A percentile compares a stretch with the other conserved stretches of the same genome.
These are phyloP conservation scores for Petasospora rhodanensis DNA, from an alignment of 1,139 yeast species.

Conservation along the genomic window DNA sequence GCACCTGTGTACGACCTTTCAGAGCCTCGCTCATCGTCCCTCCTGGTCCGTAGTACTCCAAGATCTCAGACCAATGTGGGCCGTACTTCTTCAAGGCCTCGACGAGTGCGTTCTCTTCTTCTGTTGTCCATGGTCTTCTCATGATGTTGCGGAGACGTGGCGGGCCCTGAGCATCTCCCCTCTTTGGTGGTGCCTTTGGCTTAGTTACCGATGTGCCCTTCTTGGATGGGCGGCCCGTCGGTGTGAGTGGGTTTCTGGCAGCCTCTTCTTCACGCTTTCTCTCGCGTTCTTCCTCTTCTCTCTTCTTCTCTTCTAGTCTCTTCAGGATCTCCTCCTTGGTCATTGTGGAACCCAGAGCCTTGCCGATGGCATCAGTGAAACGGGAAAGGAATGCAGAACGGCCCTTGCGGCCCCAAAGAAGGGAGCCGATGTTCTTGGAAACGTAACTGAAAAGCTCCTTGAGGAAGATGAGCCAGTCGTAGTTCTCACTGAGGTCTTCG, in stretches of 20 bases:
- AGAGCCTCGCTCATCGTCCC: constrained; percentile 80
- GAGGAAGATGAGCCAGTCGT: constrained; percentile 70
- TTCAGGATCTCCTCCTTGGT: constrained; percentile 20
- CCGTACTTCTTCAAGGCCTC: constrained; percentile 80
- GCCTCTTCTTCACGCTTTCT: constrained; percentile 7
- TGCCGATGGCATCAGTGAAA: constrained; percentile 4
- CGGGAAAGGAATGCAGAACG: constrained; percentile 11
- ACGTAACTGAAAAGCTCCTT: constrained; percentile 77
- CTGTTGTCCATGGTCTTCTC: constrained; percentile 72
- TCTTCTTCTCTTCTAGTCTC: constrained; percentile 12
- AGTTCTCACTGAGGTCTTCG: constrained; percentile 50
- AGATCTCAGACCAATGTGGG: constrained; percentile 88
- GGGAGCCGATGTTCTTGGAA: constrained; percentile 64
- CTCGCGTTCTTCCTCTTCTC: constrained; percentile 16
- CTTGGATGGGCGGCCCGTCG: no score
- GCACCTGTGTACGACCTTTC: constrained; percentile 85
- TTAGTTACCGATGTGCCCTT: no score
- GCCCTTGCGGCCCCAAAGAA: constrained; percentile 55
- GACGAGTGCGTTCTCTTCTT: constrained; percentile 81
- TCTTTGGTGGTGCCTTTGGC: not conserved
- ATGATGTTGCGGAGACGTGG: constrained; percentile 24
- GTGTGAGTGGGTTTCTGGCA: not conserved
- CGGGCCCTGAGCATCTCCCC: constrained; percentile 5
- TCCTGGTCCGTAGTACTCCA: constrained; percentile 88
- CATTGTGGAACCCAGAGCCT: not conserved